Evolutionary conservation across 2,329 filamentous ascomycete genomes (phyloP).

Genomic region (Coniochaeta hoffmannii): DNA sequence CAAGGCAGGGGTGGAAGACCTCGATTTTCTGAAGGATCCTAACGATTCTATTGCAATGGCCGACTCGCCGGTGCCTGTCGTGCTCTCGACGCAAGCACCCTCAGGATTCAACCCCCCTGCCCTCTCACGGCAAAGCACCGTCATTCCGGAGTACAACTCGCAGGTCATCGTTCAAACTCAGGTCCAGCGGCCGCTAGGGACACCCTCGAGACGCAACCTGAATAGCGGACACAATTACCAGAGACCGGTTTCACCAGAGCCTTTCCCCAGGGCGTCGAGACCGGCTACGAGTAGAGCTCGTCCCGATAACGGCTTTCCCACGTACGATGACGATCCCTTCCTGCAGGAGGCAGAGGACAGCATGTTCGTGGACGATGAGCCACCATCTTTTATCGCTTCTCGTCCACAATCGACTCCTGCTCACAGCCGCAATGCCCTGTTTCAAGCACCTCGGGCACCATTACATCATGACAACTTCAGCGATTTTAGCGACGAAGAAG

Average conservation of each 20-base stretch:
- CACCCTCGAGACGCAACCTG: conserved; percentile 6
- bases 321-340: neutral
- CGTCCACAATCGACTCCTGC: neutral
- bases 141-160: conserved; percentile 26
- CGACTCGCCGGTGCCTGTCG: conserved; percentile 23
- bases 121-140: conserved; percentile 24
- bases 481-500: conserved; percentile 28
- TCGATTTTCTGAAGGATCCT: conserved; percentile 26
- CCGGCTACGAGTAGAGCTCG: neutral
- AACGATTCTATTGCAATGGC: conserved; percentile 18
- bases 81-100: conserved; percentile 36
- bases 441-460: neutral
- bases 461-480: conserved; percentile 12
- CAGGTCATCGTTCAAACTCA: conserved; percentile 49
- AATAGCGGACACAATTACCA: conserved; percentile 6
- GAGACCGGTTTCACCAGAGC: conserved; percentile 9
- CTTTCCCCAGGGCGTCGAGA: conserved; percentile 11
- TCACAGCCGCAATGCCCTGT: conserved; percentile 2
- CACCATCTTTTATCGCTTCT: neutral
- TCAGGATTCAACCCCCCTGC: conserved; percentile 18
- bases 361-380: conserved; percentile 4
- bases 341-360: conserved; percentile 6
- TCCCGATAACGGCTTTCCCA: neutral
- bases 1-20: conserved; percentile 37
- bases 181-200: conserved; percentile 19